Evolutionary conservation across 2,329 filamentous ascomycete genomes (phyloP), one percentile per base, ranked within the genome.

Genomic region (Neoascochyta sp.): DNA sequence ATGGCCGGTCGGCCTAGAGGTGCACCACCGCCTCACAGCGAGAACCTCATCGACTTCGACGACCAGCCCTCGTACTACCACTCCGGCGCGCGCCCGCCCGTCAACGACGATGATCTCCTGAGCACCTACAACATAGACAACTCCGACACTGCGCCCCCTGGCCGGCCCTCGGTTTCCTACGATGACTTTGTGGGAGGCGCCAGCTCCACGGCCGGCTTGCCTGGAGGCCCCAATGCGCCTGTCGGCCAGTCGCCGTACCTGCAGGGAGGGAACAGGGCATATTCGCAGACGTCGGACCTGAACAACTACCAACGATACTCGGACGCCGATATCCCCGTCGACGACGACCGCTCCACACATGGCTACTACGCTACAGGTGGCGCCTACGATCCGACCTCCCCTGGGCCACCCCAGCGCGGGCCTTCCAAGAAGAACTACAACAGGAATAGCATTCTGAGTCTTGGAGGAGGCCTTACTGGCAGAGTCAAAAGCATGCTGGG

Each of bases 291-390:
- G 0, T 90, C 86, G 1, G 89, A 81, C 10, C 64, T 95, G 40
- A 74, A 82, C 57, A 92, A 95, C 66, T 96, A 94, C 66, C 83
- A 89, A 59, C 78, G 87, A 41, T 96, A 98, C 57, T 90, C 88
- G 25, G 88, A 94, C 63, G 74, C 85, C 37, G 88, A 95, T 61
- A 86, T 93, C 52, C 82, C 81, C 43, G 76, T 74, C 22, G 81
- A 87, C 39, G 88, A 95, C 55, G 88, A 95, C 54, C 80, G 82
- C 42, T 86, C 85, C 4, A 67, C 70, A 41, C 83, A 83, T 39
- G 74, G 70, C 34, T 95, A 93, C 65, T 92, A 94, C 54, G 79
- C 86, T 41, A 78, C 82, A 23, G 71, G 75, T 10, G 66, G 73
- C 24, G 67, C 72, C 26, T 76, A 79, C 34, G 80, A 82, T 44